These are phyloP conservation scores for Vitis labrusca DNA, from an alignment of 164 flowering plant species.

Conservation along the genomic window DNA sequence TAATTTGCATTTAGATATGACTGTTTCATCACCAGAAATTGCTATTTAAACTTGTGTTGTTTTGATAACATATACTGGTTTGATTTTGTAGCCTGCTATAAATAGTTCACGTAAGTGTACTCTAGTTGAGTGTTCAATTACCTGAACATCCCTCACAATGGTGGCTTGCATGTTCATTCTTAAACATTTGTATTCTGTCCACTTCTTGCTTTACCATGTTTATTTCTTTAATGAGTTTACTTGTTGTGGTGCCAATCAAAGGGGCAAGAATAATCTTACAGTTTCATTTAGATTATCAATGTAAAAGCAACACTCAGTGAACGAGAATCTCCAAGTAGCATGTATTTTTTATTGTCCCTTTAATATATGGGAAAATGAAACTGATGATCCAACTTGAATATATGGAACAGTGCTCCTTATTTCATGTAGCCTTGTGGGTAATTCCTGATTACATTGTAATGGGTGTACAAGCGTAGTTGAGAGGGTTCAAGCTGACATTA, in stretches of 20 bases:
- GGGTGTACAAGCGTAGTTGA: background rate
- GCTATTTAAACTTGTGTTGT: background rate
- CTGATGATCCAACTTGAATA: background rate
- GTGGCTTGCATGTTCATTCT: background rate
- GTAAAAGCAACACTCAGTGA: no score
- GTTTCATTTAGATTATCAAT: no score
- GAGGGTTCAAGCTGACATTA: background rate
- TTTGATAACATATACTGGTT: background rate
- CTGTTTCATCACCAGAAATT: background rate
- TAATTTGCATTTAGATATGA: background rate
- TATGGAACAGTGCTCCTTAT: background rate
- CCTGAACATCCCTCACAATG: background rate
- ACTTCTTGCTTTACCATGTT: background rate
- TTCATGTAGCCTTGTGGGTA: background rate
- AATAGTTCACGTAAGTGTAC: background rate
- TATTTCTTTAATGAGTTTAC: background rate
- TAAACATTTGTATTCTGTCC: background rate
- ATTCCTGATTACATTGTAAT: background rate
- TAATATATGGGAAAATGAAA: background rate
- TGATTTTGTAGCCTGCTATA: no score
- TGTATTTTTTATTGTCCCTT: no score
- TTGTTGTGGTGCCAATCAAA: background rate
- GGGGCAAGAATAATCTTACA: no score
- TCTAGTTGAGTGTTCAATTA: background rate
- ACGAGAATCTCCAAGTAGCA: background rate